Evolutionary conservation across 352 stramenopile genomes (phyloP), one percentile per base, ranked within the genome.

Genomic region (Globisporangium cystogenes): DNA sequence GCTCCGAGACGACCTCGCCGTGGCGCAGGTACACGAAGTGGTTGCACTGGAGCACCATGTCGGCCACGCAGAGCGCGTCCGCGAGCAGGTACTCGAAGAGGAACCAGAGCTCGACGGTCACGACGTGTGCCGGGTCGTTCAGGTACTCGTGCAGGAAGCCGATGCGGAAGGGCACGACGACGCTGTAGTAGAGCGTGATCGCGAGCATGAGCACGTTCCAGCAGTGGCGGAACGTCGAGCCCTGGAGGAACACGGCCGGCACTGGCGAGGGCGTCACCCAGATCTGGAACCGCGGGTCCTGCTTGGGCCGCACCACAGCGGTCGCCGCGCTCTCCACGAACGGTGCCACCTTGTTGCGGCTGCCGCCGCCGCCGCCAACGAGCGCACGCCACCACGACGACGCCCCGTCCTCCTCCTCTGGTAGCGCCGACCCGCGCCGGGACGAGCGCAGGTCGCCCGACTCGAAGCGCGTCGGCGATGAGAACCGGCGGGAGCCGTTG

Each of bases 161-260:
- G 21, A 78, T 62, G n/a, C 80, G 79, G 39, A 87, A 74, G 15
- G 79, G 79, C 4, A 85, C 69, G 4, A 76, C 43, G 7, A 83
- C 16, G 12, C 80, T 50, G 52, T 86, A 86, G 46, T 88, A 87
- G 2, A 77, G 29, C 18, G 71, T 82, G 53, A 84, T 66, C 2
- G 27, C 7, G 15, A 90, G 67, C 79, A 86, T 87, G 33, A 82
- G 42, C 0, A 62, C 48, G 23, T 71, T 49, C 79, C 79, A 90
- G 8, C 51, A 37, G 20, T 76, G 64, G 14, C 79, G 67, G 31
- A 90, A 90, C 7, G 49, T 15, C 1, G 70, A 74, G 41, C 64
- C 52, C 40, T 75, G 57, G 0, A 57, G 57, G 33, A 72, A 80
- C 36, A 71, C 50, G 7, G 43, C 41, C 0, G 68, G 50, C 3